Conservation (phyloP, 306 rosid species). For the Canavalia gladiata region DNA sequence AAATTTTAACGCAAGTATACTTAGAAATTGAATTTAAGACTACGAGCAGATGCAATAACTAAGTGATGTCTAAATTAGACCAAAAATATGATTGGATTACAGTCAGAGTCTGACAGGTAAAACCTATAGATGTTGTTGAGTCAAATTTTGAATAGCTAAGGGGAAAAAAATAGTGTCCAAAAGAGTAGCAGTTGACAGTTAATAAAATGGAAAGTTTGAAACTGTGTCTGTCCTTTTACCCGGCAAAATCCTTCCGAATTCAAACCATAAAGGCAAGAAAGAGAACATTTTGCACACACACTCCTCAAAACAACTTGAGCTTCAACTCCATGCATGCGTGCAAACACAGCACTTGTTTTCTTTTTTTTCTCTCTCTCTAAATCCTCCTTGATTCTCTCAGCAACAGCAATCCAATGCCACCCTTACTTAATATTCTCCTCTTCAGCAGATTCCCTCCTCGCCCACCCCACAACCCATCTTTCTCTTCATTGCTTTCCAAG, state of each 20-base stretch:
- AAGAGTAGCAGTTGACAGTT: constrained; percentile 22
- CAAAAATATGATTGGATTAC: too few relatives aligned
- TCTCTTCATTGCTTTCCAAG: constrained; percentile 86
- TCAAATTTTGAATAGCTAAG: not conserved
- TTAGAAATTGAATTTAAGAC: too few relatives aligned
- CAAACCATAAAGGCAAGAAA: constrained; percentile 21
- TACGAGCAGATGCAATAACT: too few relatives aligned
- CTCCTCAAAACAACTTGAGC: not conserved
- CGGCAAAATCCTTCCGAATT: constrained; percentile 19
- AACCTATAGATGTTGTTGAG: not conserved
- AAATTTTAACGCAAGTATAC: too few relatives aligned
- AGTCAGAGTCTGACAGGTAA: too few relatives aligned
- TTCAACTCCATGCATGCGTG: constrained; percentile 56
- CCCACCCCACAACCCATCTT: constrained; percentile 52
- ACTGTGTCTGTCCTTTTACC: constrained; percentile 22
- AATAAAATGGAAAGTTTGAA: constrained; percentile 13
- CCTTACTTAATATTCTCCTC: constrained; percentile 68
- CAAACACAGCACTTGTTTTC: constrained; percentile 43
- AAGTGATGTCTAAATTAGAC: too few relatives aligned
- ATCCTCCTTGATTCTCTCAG: constrained; percentile 61
- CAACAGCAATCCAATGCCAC: constrained; percentile 49
- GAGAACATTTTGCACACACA: constrained; percentile 1
- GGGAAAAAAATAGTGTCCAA: not conserved
- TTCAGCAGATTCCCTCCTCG: constrained; percentile 78
- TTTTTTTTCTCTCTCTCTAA: constrained; percentile 44